Base-by-base conservation (phyloP, 805 yeast genomes). In the Dipodascus albidus region DNA sequence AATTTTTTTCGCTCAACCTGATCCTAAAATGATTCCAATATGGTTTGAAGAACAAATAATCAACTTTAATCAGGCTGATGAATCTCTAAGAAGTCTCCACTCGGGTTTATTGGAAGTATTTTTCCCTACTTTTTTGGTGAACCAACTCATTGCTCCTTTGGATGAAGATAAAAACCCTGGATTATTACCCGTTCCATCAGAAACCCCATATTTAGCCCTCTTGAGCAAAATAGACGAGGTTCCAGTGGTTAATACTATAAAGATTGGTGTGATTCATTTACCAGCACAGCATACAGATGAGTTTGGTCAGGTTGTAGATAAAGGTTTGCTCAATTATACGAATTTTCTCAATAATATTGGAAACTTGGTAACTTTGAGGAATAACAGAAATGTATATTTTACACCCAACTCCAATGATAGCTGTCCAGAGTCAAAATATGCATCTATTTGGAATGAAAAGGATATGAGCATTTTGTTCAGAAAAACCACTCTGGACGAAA, bases 21-120 rank as follows among this genome's bases (percentile, higher is more conserved):
- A 55, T 24, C 44, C 47, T 3, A 50, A 47, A 21, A 59, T 55
- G 59, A 24, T 58, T 9, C 61, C 62, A 14, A 52, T 52, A 47
- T 47, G 53, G 23, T 51, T 52, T 35, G 44, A 38, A 38, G 44
- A 38, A 17, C 44, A 14, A 38, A 17, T 38, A 4, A 17, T 38
- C 15, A 38, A 14, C 3, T 38, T 38, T 14, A 38, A 38, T 17
- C 8, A 38, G 6, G 9, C 44, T 6, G 20, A 38, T 38, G 44
- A 38, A 14, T 14, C 44, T 4, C 44, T 4, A n/a, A 14, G 44
- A 14, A 38, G 44, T 38, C 44, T 38, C 15, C 17, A 38, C n/a
- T 17, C 44, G 6, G 20, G 44, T 4, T 38, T 38, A 38, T 14
- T 38, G 14, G 44, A 38, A 38, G 44, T 38, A 14, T 38, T 38